Evolutionary conservation across 768 basidiomycete species (phyloP), one percentile per base, ranked within the genome.

Genomic region (Suillus luteus): DNA sequence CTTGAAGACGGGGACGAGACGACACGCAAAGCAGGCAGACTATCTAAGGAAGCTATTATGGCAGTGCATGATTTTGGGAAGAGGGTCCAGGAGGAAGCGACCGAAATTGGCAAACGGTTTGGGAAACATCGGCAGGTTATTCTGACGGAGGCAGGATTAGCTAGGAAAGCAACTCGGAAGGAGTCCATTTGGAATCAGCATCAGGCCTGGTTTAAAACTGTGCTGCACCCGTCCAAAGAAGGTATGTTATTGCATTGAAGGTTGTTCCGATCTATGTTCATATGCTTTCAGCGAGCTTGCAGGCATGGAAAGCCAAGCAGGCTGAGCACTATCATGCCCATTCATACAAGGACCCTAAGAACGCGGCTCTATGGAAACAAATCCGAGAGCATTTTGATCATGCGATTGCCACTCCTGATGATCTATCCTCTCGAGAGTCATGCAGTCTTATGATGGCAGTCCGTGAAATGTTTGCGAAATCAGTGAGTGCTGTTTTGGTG

Each of bases 371-470:
- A 0, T 46, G 44, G 44, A 46, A 46, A 5, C n/a, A 46, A 22
- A 46, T 46, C n/a, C 11, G 4, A 46, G 44, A 46, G 44, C 44
- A 22, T 46, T 46, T 46, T 46, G 44, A 46, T 46, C 44, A 46
- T 12, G 44, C n/a, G 3, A 11, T 46, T 46, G 44, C 44, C 10
- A 46, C 44, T 46, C 44, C n/a, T 46, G 10, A 46, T 1, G 44
- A 22, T 46, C 44, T 46, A 46, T 46, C 44, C 44, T 46, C 44
- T 46, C 19, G 1, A 9, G 43, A 44, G 43, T 44, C 19, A 10
- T 44, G 43, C 43, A 44, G 43, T 44, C 43, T 44, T 44, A 44
- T 44, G 43, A 44, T 44, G 43, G 43, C 43, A 44, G 43, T 44
- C 43, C 19, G 1, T 44, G 43, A 44, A 44, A 44, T 44, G 17